Evolutionary conservation across 768 basidiomycete genomes (phyloP).

Genomic region (Botryobasidium botryosum): DNA sequence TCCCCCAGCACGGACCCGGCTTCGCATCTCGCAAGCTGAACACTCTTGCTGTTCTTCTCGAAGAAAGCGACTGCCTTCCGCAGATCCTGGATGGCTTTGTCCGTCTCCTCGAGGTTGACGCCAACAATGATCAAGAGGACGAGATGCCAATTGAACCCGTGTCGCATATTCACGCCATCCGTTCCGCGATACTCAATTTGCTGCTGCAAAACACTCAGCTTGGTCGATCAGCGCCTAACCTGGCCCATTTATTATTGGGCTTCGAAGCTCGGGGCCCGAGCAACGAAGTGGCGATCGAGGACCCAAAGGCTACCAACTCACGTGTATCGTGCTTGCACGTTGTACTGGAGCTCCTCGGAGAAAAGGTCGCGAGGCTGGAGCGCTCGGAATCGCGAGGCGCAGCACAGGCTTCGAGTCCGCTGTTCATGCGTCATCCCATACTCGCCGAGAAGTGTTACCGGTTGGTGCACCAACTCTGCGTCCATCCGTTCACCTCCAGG

Average conservation of each 20-base stretch:
- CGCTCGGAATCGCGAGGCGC: constrained; percentile 29
- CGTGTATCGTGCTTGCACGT: constrained; percentile 61
- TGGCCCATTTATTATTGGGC: constrained; percentile 69
- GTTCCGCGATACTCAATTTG: constrained; percentile 63
- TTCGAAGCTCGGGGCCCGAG: constrained; percentile 39
- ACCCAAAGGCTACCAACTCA: constrained; percentile 58
- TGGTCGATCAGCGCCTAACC: constrained; percentile 51
- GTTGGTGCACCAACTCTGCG: constrained; percentile 70
- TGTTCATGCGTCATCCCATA: constrained; percentile 34
- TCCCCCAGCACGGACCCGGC: constrained; percentile 22
- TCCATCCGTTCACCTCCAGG: constrained; percentile 69
- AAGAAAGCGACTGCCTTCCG: constrained; percentile 69
- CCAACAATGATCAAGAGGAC: constrained; percentile 37
- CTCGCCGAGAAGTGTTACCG: constrained; percentile 77
- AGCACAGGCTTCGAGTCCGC: constrained; percentile 15
- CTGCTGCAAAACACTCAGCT: constrained; percentile 60
- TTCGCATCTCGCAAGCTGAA: constrained; percentile 28
- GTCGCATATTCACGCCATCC: constrained; percentile 40
- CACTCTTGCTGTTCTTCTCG: constrained; percentile 59
- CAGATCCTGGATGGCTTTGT: constrained; percentile 70
- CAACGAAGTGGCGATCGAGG: constrained; percentile 51
- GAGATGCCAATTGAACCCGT: neutral
- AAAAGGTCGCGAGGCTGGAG: constrained; percentile 46
- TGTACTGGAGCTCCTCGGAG: constrained; percentile 58
- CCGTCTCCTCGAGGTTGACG: constrained; percentile 43